Evolutionary conservation across 176 grass and related monocot genomes (phyloP), one percentile per base, ranked within the genome.

Genomic region (Oryza nivara): DNA sequence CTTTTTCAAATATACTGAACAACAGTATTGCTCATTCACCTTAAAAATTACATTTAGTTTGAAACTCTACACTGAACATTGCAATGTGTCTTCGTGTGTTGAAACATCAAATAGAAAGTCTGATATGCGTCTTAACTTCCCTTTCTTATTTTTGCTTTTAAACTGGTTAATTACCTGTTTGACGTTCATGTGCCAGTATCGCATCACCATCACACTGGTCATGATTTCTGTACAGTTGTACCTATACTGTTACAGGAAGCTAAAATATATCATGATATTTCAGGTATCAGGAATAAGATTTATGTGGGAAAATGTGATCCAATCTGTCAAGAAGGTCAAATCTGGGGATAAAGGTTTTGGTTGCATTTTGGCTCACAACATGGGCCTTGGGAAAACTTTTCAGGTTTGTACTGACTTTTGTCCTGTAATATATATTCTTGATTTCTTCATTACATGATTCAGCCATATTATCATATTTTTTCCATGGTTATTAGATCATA

Each of bases 301-400:
- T 83, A 89, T 98, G 91, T 98, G 96, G 96, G 96, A 98, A 86
- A 98, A 98, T 87, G 76, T 95, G 68, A 94, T 98, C 51, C 96
- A 98, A 70, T 98, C 93, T 79, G 91, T 92, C 49, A 95, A 90
- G 88, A 95, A 90, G 83, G 88, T 92, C 63, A 94, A 90, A 94
- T 94, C 93, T 14, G 91, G 96, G 36, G 93, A 94, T 88, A 98
- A 86, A 86, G 96, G 96, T 88, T 84, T 98, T 87, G 96, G 96
- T 26, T 98, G 96, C 87, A 98, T 98, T 91, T 95, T 98, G 84
- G 93, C 96, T 6, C 96, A 98, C 77, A 98, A 92, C 61, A 98
- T 98, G 96, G 96, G 96, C 70, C 91, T 98, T 71, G 96, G 96
- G 60, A 98, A 98, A 90, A 98, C 96, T 80, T 95, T 98, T 83